A percentile compares a stretch with the other conserved stretches of the same genome.
Conservation (phyloP, 2,329 filamentous ascomycete species). For the Calonectria pauciramosa region DNA sequence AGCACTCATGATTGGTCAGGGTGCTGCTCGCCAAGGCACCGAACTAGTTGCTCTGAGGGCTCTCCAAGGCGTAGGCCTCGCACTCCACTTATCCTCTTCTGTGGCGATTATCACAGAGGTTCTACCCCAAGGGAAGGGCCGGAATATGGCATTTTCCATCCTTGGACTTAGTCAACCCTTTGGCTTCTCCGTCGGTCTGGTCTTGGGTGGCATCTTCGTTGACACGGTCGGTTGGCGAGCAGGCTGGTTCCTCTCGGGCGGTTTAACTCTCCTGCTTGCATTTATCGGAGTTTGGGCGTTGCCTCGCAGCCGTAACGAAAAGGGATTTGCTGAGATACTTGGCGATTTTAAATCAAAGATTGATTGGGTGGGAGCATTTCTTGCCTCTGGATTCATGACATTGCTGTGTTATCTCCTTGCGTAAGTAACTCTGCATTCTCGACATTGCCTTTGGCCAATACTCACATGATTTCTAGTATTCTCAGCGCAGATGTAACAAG, state of each 20-base stretch:
- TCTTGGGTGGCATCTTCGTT: conserved; percentile 63
- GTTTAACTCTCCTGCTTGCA: conserved; percentile 53
- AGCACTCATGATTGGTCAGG: conserved; percentile 49
- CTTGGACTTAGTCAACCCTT: conserved; percentile 61
- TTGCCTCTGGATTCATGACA: conserved; percentile 61
- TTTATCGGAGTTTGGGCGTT: conserved; percentile 52
- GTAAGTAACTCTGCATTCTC: conserved; percentile 50
- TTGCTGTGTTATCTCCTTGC: conserved; percentile 68
- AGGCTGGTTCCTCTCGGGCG: conserved; percentile 59
- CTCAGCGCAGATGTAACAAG: conserved; percentile 55
- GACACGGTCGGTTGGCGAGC: conserved; percentile 63
- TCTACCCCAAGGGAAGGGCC: conserved; percentile 48
- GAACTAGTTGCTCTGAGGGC: conserved; percentile 56
- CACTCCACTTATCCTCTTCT: conserved; percentile 53
- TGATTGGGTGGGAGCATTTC: conserved; percentile 66
- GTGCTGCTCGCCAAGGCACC: conserved; percentile 46
- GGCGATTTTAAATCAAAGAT: conserved; percentile 54
- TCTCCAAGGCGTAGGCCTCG: conserved; percentile 54
- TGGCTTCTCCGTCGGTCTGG: conserved; percentile 64
- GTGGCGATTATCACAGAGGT: conserved; percentile 52
- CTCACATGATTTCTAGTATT: conserved; percentile 36
- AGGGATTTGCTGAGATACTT: conserved; percentile 40
- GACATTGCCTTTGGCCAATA: neutral
- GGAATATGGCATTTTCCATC: conserved; percentile 59
- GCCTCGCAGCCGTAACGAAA: conserved; percentile 46